These are phyloP conservation scores for Rubia tinctorum DNA, from an alignment of 305 asterid genomes.

Conservation along the genomic window DNA sequence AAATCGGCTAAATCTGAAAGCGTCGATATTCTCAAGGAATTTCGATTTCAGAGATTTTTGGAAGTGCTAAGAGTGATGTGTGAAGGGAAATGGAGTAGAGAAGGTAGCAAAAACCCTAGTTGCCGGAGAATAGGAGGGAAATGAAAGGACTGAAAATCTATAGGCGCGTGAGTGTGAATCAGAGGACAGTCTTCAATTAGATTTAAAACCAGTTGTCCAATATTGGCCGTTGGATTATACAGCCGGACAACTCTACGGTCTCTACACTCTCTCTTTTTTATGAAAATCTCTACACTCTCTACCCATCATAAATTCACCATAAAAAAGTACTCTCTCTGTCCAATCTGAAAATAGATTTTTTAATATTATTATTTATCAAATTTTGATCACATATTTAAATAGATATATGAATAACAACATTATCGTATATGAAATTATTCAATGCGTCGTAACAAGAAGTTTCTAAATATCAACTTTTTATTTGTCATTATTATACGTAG, in stretches of 20 bases:
- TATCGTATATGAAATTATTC: too few species aligned
- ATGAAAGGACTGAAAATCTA: constrained; percentile 1
- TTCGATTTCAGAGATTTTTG: background rate
- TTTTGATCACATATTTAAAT: too few species aligned
- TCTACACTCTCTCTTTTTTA: background rate
- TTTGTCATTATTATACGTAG: too few species aligned
- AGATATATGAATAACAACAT: too few species aligned
- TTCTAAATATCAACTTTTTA: too few species aligned
- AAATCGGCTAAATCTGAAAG: background rate
- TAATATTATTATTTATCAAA: too few species aligned
- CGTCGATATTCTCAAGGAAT: background rate
- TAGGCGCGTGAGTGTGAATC: background rate
- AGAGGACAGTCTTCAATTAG: background rate
- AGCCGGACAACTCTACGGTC: background rate
- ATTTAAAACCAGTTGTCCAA: background rate
- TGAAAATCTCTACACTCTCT: background rate
- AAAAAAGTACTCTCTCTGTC: too few species aligned
- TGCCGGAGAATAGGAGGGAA: constrained; percentile 22
- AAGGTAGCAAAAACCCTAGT: constrained; percentile 26
- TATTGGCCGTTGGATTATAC: background rate
- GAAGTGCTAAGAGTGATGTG: background rate
- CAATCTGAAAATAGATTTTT: too few species aligned
- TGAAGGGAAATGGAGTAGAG: background rate
- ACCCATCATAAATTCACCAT: too few species aligned
- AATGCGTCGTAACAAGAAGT: too few species aligned